A percentile compares a stretch with the other conserved stretches of the same genome.
These are phyloP conservation scores for Solanum sejunctum DNA, from an alignment of 257 asterid species.

Conservation along the genomic window DNA sequence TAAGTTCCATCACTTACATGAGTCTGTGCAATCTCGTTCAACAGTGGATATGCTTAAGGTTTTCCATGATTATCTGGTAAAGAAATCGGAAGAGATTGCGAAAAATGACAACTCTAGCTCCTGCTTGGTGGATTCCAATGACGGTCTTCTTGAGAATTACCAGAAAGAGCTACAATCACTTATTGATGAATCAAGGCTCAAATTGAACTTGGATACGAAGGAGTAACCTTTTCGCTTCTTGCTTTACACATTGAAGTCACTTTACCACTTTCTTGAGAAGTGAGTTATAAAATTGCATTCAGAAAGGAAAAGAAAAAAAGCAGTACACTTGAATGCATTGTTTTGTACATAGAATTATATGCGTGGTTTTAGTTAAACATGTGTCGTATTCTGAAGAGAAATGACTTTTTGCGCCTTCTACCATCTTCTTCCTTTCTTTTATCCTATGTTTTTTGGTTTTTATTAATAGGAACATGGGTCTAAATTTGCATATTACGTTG, in stretches of 20 bases:
- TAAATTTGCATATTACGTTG: not conserved
- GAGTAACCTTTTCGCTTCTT: not conserved
- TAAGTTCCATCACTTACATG: slow-evolving; percentile 32
- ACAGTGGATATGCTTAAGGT: slow-evolving; percentile 40
- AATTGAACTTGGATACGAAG: slow-evolving; percentile 14
- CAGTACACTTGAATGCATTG: not conserved
- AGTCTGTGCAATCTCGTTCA: slow-evolving; percentile 37
- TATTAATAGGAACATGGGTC: not conserved
- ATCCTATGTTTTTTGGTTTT: not conserved
- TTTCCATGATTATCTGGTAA: slow-evolving; percentile 30
- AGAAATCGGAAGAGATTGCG: slow-evolving; percentile 11
- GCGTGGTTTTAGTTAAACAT: not conserved
- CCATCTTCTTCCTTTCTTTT: not conserved
- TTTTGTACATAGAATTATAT: not conserved
- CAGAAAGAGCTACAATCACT: slow-evolving; percentile 29
- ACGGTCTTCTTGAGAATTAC: slow-evolving; percentile 21
- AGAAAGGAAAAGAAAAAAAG: not conserved
- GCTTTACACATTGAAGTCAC: not conserved
- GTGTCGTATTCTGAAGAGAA: not conserved
- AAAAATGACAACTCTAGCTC: slow-evolving; percentile 7
- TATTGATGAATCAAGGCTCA: slow-evolving; percentile 33
- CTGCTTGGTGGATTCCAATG: slow-evolving; percentile 4
- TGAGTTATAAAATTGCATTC: not conserved
- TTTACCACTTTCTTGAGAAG: not conserved
- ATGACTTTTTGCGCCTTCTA: not conserved